These are phyloP conservation scores for Aspergillus indologenus DNA, from an alignment of 495 filamentous ascomycete species.

Conservation along the genomic window DNA sequence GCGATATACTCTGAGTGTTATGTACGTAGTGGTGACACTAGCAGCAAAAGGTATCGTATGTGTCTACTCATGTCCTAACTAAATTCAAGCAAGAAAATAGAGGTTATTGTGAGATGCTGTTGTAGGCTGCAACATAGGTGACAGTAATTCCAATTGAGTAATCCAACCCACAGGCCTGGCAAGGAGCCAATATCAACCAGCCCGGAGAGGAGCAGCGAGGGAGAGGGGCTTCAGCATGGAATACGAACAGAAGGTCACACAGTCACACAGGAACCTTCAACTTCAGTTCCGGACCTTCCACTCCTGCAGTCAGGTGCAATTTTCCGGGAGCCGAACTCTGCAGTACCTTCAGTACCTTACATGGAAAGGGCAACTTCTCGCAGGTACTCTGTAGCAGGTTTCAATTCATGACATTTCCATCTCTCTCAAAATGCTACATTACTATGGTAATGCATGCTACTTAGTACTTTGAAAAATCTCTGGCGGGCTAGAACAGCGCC, in stretches of 20 bases:
- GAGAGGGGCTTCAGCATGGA: not conserved
- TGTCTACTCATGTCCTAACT: no score
- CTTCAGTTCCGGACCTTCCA: conserved; percentile 10
- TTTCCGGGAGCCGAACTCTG: conserved; percentile 11
- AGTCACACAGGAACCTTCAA: conserved; percentile 1
- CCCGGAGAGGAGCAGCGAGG: not conserved
- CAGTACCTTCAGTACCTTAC: conserved; percentile 7
- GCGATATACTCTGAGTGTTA: not conserved
- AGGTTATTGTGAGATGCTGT: not conserved
- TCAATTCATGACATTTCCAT: not conserved
- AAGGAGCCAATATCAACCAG: not conserved
- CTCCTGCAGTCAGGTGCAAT: conserved; percentile 17
- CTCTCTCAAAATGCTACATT: no score
- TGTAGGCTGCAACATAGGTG: not conserved
- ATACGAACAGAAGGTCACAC: conserved; percentile 8
- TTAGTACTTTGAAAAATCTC: no score
- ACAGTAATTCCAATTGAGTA: no score
- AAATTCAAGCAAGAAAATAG: no score
- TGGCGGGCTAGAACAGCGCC: not conserved
- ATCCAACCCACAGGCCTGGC: no score
- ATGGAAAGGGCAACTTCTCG: no score
- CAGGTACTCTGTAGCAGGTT: no score
- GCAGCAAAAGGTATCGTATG: no score
- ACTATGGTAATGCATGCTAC: not conserved
- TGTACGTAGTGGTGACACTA: no score